phyloP scores from a whole-genome alignment of 1,284 basidiomycete species.

The Porodaedalea pini region DNA sequence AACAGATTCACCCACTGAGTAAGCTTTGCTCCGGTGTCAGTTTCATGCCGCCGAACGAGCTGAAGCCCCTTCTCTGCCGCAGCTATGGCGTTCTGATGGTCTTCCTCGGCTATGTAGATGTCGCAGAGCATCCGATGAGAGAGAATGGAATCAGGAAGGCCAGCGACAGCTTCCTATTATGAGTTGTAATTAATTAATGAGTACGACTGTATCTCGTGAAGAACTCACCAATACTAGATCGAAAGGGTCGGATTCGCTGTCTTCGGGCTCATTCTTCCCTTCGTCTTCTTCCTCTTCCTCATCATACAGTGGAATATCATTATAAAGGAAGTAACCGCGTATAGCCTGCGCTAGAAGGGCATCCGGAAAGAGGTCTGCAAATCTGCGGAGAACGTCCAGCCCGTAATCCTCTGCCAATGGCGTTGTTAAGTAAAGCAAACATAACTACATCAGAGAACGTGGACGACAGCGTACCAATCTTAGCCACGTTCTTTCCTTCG shows the following conservation, averaged over 20 bases:
- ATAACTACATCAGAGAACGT: constrained; percentile 5
- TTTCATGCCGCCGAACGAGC: constrained; percentile 54
- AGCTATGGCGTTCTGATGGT: constrained; percentile 74
- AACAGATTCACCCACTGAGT: constrained; percentile 39
- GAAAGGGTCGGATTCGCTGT: constrained; percentile 42
- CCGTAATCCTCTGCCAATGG: constrained; percentile 58
- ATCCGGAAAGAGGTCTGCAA: constrained; percentile 65
- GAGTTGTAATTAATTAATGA: not conserved
- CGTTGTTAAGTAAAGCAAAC: constrained; percentile 9
- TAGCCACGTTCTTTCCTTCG: constrained; percentile 72
- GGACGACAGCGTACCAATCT: constrained; percentile 60
- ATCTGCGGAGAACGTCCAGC: constrained; percentile 57
- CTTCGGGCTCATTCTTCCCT: constrained; percentile 29
- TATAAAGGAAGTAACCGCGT: constrained; percentile 65
- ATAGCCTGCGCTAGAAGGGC: constrained; percentile 58
- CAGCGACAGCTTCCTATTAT: constrained; percentile 55
- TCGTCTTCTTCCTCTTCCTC: constrained; percentile 41
- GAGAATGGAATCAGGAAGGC: constrained; percentile 60
- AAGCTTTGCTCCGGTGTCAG: constrained; percentile 56
- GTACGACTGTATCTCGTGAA: not conserved
- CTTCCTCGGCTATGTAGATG: constrained; percentile 71
- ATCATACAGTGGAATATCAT: constrained; percentile 44
- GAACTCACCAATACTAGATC: constrained; percentile 51
- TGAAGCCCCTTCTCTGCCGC: constrained; percentile 69
- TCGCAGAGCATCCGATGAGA: constrained; percentile 70